Evolutionary conservation across 202 grass and related monocot species (phyloP).

Genomic region (Bolboschoenoplectus hybrid): DNA sequence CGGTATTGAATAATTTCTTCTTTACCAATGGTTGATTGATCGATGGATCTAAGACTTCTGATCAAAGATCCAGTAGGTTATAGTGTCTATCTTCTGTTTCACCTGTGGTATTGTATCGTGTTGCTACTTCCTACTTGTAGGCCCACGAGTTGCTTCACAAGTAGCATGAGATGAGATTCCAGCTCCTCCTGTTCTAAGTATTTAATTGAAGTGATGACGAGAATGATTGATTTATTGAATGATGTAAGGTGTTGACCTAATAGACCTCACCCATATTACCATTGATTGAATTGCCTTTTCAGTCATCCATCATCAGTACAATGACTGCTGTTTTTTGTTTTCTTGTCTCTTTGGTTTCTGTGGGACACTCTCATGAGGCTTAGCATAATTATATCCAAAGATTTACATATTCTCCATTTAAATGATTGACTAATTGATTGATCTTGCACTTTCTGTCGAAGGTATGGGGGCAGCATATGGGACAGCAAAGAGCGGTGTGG

Average conservation of each 20-base stretch:
- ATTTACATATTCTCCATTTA: background rate
- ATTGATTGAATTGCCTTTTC: background rate
- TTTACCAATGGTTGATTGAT: background rate
- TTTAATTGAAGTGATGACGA: background rate
- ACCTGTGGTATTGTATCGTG: background rate
- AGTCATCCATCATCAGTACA: background rate
- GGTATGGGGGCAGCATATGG: constrained; percentile 99
- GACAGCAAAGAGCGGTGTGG: constrained; percentile 95
- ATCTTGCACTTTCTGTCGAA: constrained; percentile 29
- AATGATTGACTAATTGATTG: constrained; percentile 23
- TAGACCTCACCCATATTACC: background rate
- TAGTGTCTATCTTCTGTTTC: background rate
- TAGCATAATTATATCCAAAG: background rate
- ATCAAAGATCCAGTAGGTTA: constrained; percentile 16
- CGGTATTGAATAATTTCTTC: background rate
- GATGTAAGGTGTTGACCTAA: constrained; percentile 14
- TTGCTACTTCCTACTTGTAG: background rate
- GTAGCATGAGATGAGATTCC: background rate
- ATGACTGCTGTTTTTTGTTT: background rate
- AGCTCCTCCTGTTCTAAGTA: background rate
- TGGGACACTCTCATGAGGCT: background rate
- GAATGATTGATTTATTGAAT: background rate
- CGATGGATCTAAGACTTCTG: constrained; percentile 10
- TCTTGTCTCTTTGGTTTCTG: background rate
- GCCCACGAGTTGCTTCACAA: background rate